Base-by-base conservation (phyloP, 2,329 filamentous ascomycete genomes). In the Cercospora nicotianae region DNA sequence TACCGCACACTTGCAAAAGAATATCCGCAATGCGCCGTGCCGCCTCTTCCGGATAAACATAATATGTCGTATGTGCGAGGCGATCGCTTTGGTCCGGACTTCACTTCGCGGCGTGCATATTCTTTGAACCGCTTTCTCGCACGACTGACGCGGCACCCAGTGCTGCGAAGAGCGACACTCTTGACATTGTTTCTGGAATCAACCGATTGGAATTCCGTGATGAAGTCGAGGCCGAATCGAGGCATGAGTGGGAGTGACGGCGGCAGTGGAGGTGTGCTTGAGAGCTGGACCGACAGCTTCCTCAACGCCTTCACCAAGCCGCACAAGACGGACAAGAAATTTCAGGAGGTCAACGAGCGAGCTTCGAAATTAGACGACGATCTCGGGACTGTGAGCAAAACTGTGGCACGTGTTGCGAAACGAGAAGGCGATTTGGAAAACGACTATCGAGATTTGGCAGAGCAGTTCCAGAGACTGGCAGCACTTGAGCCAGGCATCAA, bases 61-160 rank as follows among this genome's bases (percentile, higher is more conserved):
- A 96, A 96, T 81, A 97, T 99, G 92, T 93, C 97, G 77, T 98
- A 98, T 78, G 95, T 98, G 62, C 91, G 94, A 39, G 95, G 95
- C 74, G 94, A 98, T 83, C 91, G 95, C 70, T 99, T 99, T 80
- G 93, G 94, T 8, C 82, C 90, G 60, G 95, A 98, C 81, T 99
- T 99, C 79, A 99, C 93, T 36, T 85, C 89, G 57, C 90, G 95
- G 36, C 89, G 95, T 73, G 93, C 93, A 61, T 91, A 94, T 83
- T 97, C 94, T 3, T 86, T 99, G 63, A 90, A 96, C 80, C 91
- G 95, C 63, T 99, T 99, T 79, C 86, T 99, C 57, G 88, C 90
- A 76, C 91, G 95, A 4, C 84, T 97, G 66, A 89, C 94, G 3
- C 85, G 97, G 55, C 95, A 99, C 76, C 95, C 95, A 0, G 90